Evolutionary conservation across 805 yeast species (phyloP), one percentile per base, ranked within the genome.

Genomic region (Torulaspora delbrueckii): DNA sequence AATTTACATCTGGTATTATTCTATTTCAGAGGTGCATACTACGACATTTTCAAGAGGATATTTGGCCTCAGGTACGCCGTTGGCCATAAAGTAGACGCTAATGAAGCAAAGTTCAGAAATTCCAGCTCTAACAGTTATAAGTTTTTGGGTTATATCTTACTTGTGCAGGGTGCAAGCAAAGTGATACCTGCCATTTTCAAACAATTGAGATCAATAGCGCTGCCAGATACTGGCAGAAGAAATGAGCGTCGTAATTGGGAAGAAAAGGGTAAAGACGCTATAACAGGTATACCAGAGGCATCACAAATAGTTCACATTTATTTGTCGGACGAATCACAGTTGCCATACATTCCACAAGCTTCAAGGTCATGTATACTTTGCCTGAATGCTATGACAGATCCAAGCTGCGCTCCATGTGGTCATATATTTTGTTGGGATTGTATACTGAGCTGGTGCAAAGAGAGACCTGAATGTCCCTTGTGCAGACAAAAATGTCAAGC

Each of bases 391-490:
- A 86, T 91, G 93, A 72, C 68, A 1, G 78, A 86, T 50, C 98
- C 99, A 4, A 72, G 96, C 1, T 78, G 86, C 49, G 88, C 96
- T 0, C 77, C 82, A 4, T 91, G 99, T 66, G 99, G 98, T 0
- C 99, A 91, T 63, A 47, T 87, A 12, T 91, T 86, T 63, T 91
- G 99, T 66, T 91, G 98, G 97, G 73, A 71, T 5, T 91, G 98
- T 62, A 80, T 89, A 4, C 73, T 81, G 5, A 95, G 86, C 55
- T 91, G 98, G 98, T 79, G 89, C 47, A 73, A 87, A 51, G 96
- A 89, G 53, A 70, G 77, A 48, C 82, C 88, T 0, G 96, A 89
- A 59, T 91, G 99, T 61, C 98, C 99, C 0, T 69, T 93, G 23
- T 93, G 98, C 60, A 67, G 98, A 43, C 93, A 84, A 52, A 73